Conservation (phyloP, 257 asterid genomes). For the Solanum tarapatanum region DNA sequence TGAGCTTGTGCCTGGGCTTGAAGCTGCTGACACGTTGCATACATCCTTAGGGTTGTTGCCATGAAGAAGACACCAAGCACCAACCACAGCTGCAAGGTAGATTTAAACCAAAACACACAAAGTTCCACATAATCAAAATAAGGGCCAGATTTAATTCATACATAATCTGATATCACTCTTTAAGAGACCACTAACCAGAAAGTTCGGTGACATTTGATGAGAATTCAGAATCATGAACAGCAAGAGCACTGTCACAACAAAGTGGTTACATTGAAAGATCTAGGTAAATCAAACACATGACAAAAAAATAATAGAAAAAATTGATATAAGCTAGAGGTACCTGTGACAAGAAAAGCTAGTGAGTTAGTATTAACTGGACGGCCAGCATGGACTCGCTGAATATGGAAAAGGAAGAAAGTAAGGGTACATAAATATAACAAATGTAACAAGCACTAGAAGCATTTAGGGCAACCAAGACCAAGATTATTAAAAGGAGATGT, state of each 20-base stretch:
- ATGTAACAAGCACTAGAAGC: neutral
- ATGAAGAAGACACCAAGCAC: conserved; percentile 91
- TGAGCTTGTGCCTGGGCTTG: conserved; percentile 99
- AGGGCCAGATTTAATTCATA: neutral
- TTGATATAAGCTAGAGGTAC: conserved; percentile 24
- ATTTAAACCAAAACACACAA: neutral
- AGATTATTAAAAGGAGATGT: neutral
- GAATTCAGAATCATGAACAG: conserved; percentile 97
- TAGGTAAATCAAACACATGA: neutral
- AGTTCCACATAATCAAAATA: neutral
- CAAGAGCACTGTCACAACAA: conserved; percentile 67
- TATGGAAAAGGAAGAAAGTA: neutral
- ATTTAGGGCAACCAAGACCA: neutral
- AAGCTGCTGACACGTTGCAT: conserved; percentile 98
- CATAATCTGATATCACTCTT: neutral
- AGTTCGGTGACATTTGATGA: conserved; percentile 94
- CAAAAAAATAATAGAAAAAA: neutral
- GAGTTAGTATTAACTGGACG: conserved; percentile 94
- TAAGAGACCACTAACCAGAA: conserved; percentile 63
- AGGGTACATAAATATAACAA: neutral
- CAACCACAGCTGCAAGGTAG: conserved; percentile 69
- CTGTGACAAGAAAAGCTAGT: conserved; percentile 90
- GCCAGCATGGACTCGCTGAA: conserved; percentile 77
- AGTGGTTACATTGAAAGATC: conserved; percentile 5
- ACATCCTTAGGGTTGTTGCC: conserved; percentile 94